Percentiles rank a stretch among this genome's conserved stretches.
phyloP scores from a whole-genome alignment of 495 filamentous ascomycete genomes.

The Podospora pseudopauciseta region DNA sequence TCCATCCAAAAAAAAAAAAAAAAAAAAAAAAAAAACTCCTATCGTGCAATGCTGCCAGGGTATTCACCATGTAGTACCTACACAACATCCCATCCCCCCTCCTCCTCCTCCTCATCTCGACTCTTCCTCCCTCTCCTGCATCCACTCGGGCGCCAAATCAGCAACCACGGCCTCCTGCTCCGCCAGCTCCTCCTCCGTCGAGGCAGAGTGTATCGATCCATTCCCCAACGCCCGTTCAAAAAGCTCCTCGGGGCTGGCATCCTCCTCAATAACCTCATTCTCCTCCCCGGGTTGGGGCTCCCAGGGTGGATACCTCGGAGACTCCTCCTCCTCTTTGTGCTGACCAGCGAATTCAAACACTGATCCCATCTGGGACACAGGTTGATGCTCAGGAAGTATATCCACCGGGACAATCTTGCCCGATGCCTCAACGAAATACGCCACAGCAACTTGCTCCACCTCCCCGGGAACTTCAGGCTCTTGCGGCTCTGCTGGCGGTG shows the following conservation, averaged over 20 bases:
- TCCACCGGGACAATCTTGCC: constrained; percentile 17
- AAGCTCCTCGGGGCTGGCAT: neutral
- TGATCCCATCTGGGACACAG: neutral
- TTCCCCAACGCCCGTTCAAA: neutral
- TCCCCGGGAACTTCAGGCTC: neutral
- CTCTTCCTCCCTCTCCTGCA: neutral
- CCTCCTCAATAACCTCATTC: neutral
- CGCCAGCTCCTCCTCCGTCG: neutral
- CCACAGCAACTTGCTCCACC: constrained; percentile 7
- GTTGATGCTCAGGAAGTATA: constrained; percentile 6
- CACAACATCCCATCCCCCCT: neutral
- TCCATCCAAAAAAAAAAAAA: neutral
- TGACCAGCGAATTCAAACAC: neutral
- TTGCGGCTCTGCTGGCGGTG: neutral
- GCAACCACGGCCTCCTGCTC: constrained; percentile 9
- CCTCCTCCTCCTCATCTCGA: neutral
- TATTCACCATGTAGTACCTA: neutral
- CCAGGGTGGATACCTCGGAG: neutral
- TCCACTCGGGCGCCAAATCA: constrained; percentile 10
- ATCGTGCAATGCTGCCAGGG: neutral
- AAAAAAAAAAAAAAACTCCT: neutral
- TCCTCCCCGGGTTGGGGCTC: neutral
- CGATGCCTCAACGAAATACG: constrained; percentile 24
- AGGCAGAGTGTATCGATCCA: neutral
- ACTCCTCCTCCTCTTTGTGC: neutral